Conservation (phyloP, 805 yeast species). For the Priceomyces castillae region DNA sequence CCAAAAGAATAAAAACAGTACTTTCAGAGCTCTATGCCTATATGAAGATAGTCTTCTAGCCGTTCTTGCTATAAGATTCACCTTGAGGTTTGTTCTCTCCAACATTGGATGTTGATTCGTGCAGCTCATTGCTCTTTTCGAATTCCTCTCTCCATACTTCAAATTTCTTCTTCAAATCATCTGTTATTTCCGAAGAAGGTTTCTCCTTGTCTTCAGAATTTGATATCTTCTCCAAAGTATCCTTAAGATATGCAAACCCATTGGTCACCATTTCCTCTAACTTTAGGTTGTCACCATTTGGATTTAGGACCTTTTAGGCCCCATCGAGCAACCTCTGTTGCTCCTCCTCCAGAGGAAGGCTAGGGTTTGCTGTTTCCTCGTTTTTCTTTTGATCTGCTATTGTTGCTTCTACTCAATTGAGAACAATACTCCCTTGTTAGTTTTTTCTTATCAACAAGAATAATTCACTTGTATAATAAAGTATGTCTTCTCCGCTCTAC, state of each 20-base stretch:
- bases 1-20: too few species aligned
- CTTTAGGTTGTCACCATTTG: constrained; percentile 26
- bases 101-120: background rate
- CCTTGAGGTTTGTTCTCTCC: background rate
- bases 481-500: too few species aligned
- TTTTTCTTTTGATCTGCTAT: too few species aligned
- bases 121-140: constrained; percentile 8
- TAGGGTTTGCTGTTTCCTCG: background rate
- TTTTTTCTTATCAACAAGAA: background rate
- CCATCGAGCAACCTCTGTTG: constrained; percentile 2
- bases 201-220: constrained; percentile 30
- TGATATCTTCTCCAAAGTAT: constrained; percentile 27
- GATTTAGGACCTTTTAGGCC: constrained; percentile 20
- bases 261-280: constrained; percentile 25
- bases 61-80: too few species aligned
- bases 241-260: constrained; percentile 26
- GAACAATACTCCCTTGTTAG: background rate
- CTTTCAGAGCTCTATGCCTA: too few species aligned
- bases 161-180: constrained; percentile 28
- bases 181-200: constrained; percentile 34
- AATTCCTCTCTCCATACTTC: constrained; percentile 24
- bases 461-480: too few species aligned
- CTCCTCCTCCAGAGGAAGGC: constrained; percentile 9
- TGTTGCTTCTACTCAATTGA: background rate
- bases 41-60: too few species aligned